A percentile compares a stretch with the other conserved stretches of the same genome.
Conservation (phyloP, 2,329 filamentous ascomycete genomes). For the Sporothrix protearum region DNA sequence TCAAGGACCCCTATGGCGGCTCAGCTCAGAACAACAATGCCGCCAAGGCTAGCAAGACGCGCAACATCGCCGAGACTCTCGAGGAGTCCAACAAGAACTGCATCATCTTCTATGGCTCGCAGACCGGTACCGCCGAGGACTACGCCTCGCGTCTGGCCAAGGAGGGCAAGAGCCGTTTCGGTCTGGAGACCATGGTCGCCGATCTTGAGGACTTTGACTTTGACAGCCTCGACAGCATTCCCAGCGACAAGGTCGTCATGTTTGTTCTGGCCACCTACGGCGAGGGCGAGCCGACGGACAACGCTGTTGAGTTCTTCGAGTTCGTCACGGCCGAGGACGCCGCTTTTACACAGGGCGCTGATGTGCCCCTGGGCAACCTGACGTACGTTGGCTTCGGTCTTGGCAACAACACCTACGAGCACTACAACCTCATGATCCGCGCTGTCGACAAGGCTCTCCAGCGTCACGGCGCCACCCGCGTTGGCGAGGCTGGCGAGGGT, state of each 20-base stretch:
- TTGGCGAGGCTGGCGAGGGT: slow-evolving; percentile 87
- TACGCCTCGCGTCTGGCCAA: slow-evolving; percentile 95
- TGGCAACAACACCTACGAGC: slow-evolving; percentile 98
- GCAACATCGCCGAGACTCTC: slow-evolving; percentile 94
- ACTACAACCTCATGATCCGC: slow-evolving; percentile 98
- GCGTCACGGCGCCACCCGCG: slow-evolving; percentile 77
- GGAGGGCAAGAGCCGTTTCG: slow-evolving; percentile 94
- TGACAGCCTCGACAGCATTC: slow-evolving; percentile 85
- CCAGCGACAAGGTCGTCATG: slow-evolving; percentile 85
- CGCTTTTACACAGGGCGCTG: slow-evolving; percentile 70
- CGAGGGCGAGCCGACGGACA: slow-evolving; percentile 97
- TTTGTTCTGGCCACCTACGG: slow-evolving; percentile 97
- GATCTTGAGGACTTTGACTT: slow-evolving; percentile 98
- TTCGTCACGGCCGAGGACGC: slow-evolving; percentile 82
- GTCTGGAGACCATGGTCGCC: slow-evolving; percentile 95
- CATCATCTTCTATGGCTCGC: slow-evolving; percentile 96
- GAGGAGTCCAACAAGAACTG: slow-evolving; percentile 95
- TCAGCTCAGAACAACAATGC: slow-evolving; percentile 67
- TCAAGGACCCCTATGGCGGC: slow-evolving; percentile 82
- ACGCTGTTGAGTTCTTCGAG: slow-evolving; percentile 98
- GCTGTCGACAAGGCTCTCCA: slow-evolving; percentile 77
- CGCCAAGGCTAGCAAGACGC: slow-evolving; percentile 75
- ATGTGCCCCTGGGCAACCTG: slow-evolving; percentile 73
- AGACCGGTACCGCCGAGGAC: slow-evolving; percentile 97
- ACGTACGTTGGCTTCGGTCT: slow-evolving; percentile 95